Evolutionary conservation across 2,329 filamentous ascomycete species (phyloP).

Genomic region (Pyrenophora tritici-repentis): DNA sequence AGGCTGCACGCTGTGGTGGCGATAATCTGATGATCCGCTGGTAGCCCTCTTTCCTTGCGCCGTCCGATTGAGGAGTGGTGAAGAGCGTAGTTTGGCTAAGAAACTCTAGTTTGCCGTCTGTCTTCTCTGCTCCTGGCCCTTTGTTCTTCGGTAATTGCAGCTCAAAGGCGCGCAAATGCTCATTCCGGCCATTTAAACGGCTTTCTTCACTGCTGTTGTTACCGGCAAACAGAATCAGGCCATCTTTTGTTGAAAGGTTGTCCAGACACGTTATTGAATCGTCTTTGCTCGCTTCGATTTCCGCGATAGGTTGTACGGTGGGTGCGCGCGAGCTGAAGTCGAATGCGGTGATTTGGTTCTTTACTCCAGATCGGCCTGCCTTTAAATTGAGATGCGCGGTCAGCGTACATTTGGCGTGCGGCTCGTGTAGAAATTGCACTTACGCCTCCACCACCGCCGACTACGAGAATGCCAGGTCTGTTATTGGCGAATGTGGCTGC

Average conservation of each 20-base stretch:
- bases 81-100: slow-evolving; percentile 60
- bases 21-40: slow-evolving; percentile 64
- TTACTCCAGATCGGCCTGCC: slow-evolving; percentile 61
- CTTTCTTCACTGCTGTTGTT: slow-evolving; percentile 80
- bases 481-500: slow-evolving; percentile 85
- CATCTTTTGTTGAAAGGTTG: slow-evolving; percentile 65
- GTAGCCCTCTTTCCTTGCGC: slow-evolving; percentile 61
- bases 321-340: slow-evolving; percentile 71
- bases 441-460: slow-evolving; percentile 86
- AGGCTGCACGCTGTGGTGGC: slow-evolving; percentile 55
- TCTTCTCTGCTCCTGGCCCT: slow-evolving; percentile 22
- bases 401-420: background rate
- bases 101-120: slow-evolving; percentile 48
- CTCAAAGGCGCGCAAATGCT: slow-evolving; percentile 79
- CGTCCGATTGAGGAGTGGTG: slow-evolving; percentile 43
- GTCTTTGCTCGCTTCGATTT: slow-evolving; percentile 82
- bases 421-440: slow-evolving; percentile 41
- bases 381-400: slow-evolving; percentile 54
- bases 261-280: slow-evolving; percentile 87
- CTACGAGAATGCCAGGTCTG: slow-evolving; percentile 69
- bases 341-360: slow-evolving; percentile 78
- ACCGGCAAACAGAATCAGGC: slow-evolving; percentile 62
- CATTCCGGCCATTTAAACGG: slow-evolving; percentile 75
- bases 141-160: slow-evolving; percentile 61
- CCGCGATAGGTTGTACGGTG: slow-evolving; percentile 62